Percentiles rank a stretch among this genome's conserved stretches.
Evolutionary conservation across 306 rosid genomes (phyloP).

Genomic region (Lotus japonicus): DNA sequence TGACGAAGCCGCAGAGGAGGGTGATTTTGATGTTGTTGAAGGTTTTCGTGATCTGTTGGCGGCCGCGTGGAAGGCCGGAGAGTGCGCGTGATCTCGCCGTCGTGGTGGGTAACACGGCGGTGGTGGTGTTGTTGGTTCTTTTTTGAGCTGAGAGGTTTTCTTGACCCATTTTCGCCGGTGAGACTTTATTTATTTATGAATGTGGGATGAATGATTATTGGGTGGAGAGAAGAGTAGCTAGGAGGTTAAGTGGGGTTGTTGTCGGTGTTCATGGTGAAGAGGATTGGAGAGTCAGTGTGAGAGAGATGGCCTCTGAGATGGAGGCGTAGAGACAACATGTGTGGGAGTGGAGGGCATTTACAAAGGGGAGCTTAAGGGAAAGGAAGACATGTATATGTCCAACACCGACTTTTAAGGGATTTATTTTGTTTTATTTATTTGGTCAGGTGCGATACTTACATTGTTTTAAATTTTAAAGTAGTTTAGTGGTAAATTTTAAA

Average conservation of each 20-base stretch:
- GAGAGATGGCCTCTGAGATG: not conserved
- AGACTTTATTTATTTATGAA: not conserved
- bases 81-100: conserved; percentile 19
- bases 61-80: conserved; percentile 50
- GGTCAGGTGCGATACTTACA: too few relatives aligned
- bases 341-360: too few relatives aligned
- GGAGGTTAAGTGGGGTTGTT: not conserved
- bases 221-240: too few relatives aligned
- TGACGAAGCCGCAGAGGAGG: conserved; percentile 63
- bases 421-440: too few relatives aligned
- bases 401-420: too few relatives aligned
- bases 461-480: too few relatives aligned
- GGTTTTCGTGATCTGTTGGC: conserved; percentile 86
- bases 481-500: too few relatives aligned
- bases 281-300: not conserved
- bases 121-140: conserved; percentile 15
- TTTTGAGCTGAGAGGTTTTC: conserved; percentile 53
- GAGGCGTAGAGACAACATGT: not conserved
- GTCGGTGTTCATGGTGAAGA: not conserved
- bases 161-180: conserved; percentile 58
- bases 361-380: too few relatives aligned
- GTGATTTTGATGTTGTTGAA: conserved; percentile 84
- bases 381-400: too few relatives aligned
- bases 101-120: conserved; percentile 23
- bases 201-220: too few relatives aligned